Evolutionary conservation across 768 basidiomycete genomes (phyloP).

Genomic region (Paxillus involutus): DNA sequence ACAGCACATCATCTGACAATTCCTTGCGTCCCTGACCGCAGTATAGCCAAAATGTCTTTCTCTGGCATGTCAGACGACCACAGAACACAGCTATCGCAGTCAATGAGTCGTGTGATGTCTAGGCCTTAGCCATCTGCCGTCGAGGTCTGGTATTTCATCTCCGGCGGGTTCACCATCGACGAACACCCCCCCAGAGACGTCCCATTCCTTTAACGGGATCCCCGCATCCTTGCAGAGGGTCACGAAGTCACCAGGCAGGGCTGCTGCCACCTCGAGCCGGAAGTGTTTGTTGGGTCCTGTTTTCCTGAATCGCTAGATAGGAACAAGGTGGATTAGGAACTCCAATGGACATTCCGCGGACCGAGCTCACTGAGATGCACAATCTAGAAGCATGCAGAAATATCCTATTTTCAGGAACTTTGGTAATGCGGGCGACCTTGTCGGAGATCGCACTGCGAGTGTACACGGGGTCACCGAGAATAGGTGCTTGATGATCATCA

Average conservation of each 20-base stretch:
- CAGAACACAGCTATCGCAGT: neutral
- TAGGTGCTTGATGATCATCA: slow-evolving; percentile 48
- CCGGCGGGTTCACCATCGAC: slow-evolving; percentile 41
- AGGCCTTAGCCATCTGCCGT: slow-evolving; percentile 35
- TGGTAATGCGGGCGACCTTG: slow-evolving; percentile 25
- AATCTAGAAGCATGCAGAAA: slow-evolving; percentile 63
- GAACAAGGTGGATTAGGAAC: neutral
- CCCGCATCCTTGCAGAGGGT: slow-evolving; percentile 46
- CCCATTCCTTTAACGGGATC: slow-evolving; percentile 39
- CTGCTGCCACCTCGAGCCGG: slow-evolving; percentile 53
- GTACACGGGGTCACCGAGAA: slow-evolving; percentile 61
- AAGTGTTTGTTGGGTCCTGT: slow-evolving; percentile 46
- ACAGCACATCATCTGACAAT: slow-evolving; percentile 16
- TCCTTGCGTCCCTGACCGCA: slow-evolving; percentile 6
- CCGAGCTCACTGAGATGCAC: slow-evolving; percentile 49
- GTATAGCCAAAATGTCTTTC: neutral
- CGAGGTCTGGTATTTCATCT: slow-evolving; percentile 37
- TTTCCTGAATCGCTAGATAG: slow-evolving; percentile 46
- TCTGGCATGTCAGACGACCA: slow-evolving; percentile 5
- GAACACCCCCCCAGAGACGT: slow-evolving; percentile 45
- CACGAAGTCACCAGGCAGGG: slow-evolving; percentile 57
- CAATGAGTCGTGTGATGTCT: slow-evolving; percentile 12
- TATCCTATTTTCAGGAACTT: slow-evolving; percentile 46
- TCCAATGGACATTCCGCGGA: neutral
- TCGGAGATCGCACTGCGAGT: slow-evolving; percentile 37